Conservation (phyloP, 495 filamentous ascomycete species). For the Evernia prunastri region DNA sequence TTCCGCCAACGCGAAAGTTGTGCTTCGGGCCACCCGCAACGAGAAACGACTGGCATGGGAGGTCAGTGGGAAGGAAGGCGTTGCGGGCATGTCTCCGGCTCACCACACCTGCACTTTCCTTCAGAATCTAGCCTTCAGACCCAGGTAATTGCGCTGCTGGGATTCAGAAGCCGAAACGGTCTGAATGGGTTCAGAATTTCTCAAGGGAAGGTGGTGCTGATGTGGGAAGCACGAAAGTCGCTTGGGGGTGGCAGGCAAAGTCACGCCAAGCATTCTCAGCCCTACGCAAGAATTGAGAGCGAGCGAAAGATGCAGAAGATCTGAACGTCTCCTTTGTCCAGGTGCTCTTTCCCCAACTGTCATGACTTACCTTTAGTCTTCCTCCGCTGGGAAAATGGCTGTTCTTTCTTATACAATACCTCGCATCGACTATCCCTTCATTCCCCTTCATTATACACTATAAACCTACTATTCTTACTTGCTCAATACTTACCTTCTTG, state of each 20-base stretch:
- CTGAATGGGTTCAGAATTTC: neutral
- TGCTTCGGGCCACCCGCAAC: neutral
- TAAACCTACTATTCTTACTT: neutral
- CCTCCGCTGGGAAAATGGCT: neutral
- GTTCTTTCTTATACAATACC: neutral
- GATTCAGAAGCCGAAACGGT: neutral
- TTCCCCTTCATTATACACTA: neutral
- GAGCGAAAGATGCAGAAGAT: no score
- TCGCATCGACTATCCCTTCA: neutral
- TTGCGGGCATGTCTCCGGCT: neutral
- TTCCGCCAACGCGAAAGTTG: constrained; percentile 2
- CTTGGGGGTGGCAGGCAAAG: constrained; percentile 6
- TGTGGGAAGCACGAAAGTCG: constrained; percentile 1
- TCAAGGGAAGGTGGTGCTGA: neutral
- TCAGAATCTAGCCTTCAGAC: neutral
- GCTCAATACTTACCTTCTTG: neutral
- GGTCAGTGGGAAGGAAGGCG: constrained; percentile 8
- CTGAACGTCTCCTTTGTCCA: no score
- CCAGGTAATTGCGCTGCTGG: neutral
- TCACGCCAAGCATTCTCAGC: neutral
- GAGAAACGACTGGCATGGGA: constrained; percentile 17
- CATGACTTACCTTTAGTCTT: neutral
- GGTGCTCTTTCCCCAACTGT: constrained; percentile 5
- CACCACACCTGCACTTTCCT: neutral
- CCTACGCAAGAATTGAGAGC: no score